A percentile compares a stretch with the other conserved stretches of the same genome.
Evolutionary conservation across 805 yeast species (phyloP).

Genomic region (Wickerhamiella siamensis): DNA sequence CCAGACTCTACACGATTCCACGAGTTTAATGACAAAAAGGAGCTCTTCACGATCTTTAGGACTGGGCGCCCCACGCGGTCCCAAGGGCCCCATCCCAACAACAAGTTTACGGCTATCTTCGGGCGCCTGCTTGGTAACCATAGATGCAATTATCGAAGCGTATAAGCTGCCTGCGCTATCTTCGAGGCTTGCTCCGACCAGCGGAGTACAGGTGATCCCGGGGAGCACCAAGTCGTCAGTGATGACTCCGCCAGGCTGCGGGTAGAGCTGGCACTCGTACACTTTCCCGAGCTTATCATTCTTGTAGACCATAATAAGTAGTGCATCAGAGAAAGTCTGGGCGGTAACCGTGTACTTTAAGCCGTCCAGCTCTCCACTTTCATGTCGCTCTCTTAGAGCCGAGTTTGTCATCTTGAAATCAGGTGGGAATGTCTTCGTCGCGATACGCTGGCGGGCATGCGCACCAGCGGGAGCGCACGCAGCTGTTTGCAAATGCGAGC

Average conservation of each 20-base stretch:
- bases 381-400: not conserved
- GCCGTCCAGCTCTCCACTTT: slow-evolving; percentile 12
- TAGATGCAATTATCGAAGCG: slow-evolving; percentile 22
- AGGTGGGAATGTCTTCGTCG: slow-evolving; percentile 1
- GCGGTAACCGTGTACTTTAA: slow-evolving; percentile 20
- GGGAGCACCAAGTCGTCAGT: slow-evolving; percentile 13
- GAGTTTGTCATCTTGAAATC: not conserved
- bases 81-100: slow-evolving; percentile 23
- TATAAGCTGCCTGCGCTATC: slow-evolving; percentile 21
- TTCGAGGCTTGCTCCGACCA: slow-evolving; percentile 14
- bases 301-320: slow-evolving; percentile 22
- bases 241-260: slow-evolving; percentile 15
- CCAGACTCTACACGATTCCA: slow-evolving; percentile 23
- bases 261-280: slow-evolving; percentile 16
- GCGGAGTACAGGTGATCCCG: slow-evolving; percentile 13
- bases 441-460: slow-evolving; percentile 12
- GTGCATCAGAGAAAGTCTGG: slow-evolving; percentile 20
- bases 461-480: slow-evolving; percentile 28
- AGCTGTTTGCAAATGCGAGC: slow-evolving; percentile 24
- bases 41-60: slow-evolving; percentile 20
- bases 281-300: slow-evolving; percentile 20
- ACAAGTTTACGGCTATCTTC: slow-evolving; percentile 22
- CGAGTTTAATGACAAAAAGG: slow-evolving; percentile 19
- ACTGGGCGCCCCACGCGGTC: slow-evolving; percentile 14
- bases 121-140: slow-evolving; percentile 21